Evolutionary conservation across 1,139 yeast species (phyloP).

Genomic region (Lodderomyces oxycetoniae): DNA sequence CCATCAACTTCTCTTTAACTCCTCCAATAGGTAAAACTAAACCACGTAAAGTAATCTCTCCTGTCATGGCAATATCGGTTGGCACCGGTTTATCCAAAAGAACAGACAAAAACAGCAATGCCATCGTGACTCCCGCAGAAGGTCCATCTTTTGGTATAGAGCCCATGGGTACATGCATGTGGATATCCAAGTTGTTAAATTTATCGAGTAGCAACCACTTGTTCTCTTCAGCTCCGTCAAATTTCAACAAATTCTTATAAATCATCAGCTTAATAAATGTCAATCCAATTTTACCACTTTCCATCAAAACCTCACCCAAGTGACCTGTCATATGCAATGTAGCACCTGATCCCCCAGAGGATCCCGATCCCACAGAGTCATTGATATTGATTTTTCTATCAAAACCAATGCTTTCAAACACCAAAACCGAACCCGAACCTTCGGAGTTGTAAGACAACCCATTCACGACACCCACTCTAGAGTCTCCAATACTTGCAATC

Average conservation of each 20-base stretch:
- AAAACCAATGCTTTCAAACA: slow-evolving; percentile 74
- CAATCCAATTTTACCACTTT: slow-evolving; percentile 75
- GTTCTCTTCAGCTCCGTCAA: slow-evolving; percentile 14
- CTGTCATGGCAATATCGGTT: slow-evolving; percentile 80
- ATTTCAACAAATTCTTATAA: slow-evolving; percentile 29
- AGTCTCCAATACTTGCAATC: slow-evolving; percentile 24
- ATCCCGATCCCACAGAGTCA: slow-evolving; percentile 17
- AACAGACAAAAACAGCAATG: slow-evolving; percentile 71
- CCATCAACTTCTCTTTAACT: slow-evolving; percentile 74
- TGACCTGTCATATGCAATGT: slow-evolving; percentile 73
- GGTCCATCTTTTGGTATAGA: slow-evolving; percentile 91
- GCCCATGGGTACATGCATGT: slow-evolving; percentile 87
- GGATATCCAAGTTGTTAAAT: slow-evolving; percentile 58
- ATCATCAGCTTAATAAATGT: slow-evolving; percentile 66
- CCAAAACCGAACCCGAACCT: slow-evolving; percentile 80
- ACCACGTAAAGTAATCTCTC: slow-evolving; percentile 85
- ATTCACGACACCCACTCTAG: slow-evolving; percentile 72
- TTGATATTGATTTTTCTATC: slow-evolving; percentile 24
- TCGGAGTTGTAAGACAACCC: slow-evolving; percentile 86
- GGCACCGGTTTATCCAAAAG: slow-evolving; percentile 66
- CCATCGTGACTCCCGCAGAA: slow-evolving; percentile 89
- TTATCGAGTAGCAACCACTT: slow-evolving; percentile 26
- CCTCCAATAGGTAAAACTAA: slow-evolving; percentile 89
- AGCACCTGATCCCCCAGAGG: slow-evolving; percentile 21
- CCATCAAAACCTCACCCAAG: slow-evolving; percentile 77